Base-by-base conservation (phyloP, 164 flowering plant genomes). In the Liriodendron chinense region DNA sequence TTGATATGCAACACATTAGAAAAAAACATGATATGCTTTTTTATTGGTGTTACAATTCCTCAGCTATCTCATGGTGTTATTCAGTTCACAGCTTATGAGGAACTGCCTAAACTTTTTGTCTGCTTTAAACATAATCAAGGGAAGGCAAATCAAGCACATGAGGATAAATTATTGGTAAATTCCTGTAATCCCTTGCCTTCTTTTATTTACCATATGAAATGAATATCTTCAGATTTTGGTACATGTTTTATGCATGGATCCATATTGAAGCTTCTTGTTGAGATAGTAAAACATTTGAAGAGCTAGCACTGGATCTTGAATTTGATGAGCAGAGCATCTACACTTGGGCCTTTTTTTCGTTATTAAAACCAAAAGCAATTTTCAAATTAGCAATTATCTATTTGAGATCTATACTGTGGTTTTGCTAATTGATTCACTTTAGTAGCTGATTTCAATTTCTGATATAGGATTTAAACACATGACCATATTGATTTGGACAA, bases 61-160 rank as follows among this genome's bases (percentile, higher is more conserved):
- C n/a, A n/a, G n/a, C n/a, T n/a, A n/a, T n/a, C n/a, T n/a, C 99
- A 94, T 87, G 99, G 98, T 76, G 97, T 98, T 74, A 87, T 96
- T 76, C 99, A 96, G 85, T 96, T 96, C 83, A 93, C 98, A 69
- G 88, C 85, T 57, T 96, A 94, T 81, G 99, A 96, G 85, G 98
- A 96, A 81, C 89, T 93, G 56, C 97, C 97, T 24, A 93, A 91
- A 83, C 70, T 83, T 71, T 59, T 86, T 77, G 75, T 87, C 76
- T 86, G 80, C 49, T 84, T 72, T 59, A 94, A 86, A 86, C 76
- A 82, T 81, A 80, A 72, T 75, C 70, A 68, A 71, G 82, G 74
- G 24, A 74, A 70, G 77, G 26, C 49, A 48, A 65, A 28, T 62
- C 20, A 69, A 64, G 50, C 25, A 24, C 65, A 48, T 71, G 78